A percentile compares a stretch with the other conserved stretches of the same genome.
Conservation (phyloP, 2,329 filamentous ascomycete species). For the Boeremia lycopersici region DNA sequence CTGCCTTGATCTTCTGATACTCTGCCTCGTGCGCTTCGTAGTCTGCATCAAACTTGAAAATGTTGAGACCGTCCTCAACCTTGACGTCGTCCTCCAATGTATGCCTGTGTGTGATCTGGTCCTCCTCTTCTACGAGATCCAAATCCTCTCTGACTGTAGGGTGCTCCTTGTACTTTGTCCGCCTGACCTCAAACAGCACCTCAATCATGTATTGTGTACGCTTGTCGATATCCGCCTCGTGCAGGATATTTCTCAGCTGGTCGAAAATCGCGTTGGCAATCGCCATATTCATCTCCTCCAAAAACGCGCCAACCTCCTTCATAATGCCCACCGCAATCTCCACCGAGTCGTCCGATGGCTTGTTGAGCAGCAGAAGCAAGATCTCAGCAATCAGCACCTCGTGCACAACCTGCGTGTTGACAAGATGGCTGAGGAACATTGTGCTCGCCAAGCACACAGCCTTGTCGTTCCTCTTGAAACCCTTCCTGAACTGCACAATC, state of each 20-base stretch:
- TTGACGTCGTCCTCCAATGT: slow-evolving; percentile 79
- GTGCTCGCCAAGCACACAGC: slow-evolving; percentile 91
- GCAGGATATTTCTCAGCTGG: slow-evolving; percentile 91
- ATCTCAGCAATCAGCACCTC: slow-evolving; percentile 95
- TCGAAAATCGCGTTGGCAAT: slow-evolving; percentile 93
- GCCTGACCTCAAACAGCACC: slow-evolving; percentile 93
- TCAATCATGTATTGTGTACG: slow-evolving; percentile 99
- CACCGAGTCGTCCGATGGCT: slow-evolving; percentile 95
- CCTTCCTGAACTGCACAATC: slow-evolving; percentile 92
- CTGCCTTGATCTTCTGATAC: slow-evolving; percentile 87
- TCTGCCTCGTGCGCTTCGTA: slow-evolving; percentile 91
- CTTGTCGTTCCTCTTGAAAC: slow-evolving; percentile 96
- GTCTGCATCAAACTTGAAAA: slow-evolving; percentile 91
- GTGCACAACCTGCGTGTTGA: slow-evolving; percentile 94
- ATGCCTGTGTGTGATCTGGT: slow-evolving; percentile 91
- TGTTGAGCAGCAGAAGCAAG: slow-evolving; percentile 86
- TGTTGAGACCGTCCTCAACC: slow-evolving; percentile 83
- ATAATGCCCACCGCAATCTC: slow-evolving; percentile 96
- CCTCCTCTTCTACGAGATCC: slow-evolving; percentile 95
- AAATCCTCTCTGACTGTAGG: slow-evolving; percentile 89
- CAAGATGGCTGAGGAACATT: slow-evolving; percentile 92
- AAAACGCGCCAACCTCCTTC: slow-evolving; percentile 87
- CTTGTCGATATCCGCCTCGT: slow-evolving; percentile 97
- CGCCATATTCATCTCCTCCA: slow-evolving; percentile 92
- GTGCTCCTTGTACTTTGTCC: slow-evolving; percentile 96